These are phyloP conservation scores for Glomus cerebriforme DNA, from an alignment of 192 early-diverging fungal genomes.

Conservation along the genomic window DNA sequence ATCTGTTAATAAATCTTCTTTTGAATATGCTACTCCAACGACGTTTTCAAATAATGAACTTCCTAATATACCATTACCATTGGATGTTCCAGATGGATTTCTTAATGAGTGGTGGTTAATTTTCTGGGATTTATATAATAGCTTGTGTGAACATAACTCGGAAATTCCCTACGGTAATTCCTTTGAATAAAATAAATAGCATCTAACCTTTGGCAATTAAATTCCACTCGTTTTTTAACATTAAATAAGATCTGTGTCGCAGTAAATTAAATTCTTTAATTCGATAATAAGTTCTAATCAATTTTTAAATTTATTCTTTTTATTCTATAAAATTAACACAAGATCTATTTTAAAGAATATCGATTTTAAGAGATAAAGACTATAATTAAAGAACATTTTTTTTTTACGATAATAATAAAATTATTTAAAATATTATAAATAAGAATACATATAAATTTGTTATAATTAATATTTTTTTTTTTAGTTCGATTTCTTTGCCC, in stretches of 20 bases:
- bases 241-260: background rate
- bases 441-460: no score
- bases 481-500: no score
- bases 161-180: background rate
- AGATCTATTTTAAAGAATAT: no score
- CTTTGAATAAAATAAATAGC: background rate
- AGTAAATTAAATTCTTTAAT: no score
- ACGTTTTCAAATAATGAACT: background rate
- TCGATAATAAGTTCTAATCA: no score
- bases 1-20: background rate
- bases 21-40: background rate
- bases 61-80: conserved; percentile 8
- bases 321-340: no score
- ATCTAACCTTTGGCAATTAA: background rate
- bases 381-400: no score
- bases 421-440: no score
- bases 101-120: background rate
- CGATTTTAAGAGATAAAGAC: no score
- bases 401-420: no score
- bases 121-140: background rate
- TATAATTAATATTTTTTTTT: no score
- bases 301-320: no score
- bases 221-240: background rate
- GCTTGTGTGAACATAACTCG: background rate
- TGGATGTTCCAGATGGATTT: conserved; percentile 3